phyloP scores from a whole-genome alignment of 371 early-diverging fungal genomes.

The Mucor velutinosus region DNA sequence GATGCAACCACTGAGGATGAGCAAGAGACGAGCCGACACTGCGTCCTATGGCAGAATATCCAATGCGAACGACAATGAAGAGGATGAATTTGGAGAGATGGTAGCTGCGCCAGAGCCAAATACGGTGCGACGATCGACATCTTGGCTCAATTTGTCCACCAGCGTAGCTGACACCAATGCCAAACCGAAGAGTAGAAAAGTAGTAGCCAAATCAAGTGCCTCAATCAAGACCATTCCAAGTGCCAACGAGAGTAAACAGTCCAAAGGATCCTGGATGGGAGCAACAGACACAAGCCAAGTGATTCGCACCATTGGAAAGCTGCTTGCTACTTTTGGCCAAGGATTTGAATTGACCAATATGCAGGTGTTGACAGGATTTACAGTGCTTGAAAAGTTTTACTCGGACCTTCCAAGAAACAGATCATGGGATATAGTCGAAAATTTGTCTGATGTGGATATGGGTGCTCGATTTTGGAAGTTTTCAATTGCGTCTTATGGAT shows the following conservation, averaged over 20 bases:
- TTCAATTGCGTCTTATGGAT: constrained; percentile 77
- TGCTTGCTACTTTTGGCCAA: constrained; percentile 69
- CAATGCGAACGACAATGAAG: neutral
- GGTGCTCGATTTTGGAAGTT: constrained; percentile 65
- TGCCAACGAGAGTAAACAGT: neutral
- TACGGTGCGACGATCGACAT: neutral
- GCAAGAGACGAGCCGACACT: neutral
- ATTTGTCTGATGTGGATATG: constrained; percentile 60
- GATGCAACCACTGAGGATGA: constrained; percentile 1
- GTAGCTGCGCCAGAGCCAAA: constrained; percentile 12
- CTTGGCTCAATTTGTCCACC: neutral
- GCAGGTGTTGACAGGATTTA: constrained; percentile 75
- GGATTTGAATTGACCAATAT: constrained; percentile 79
- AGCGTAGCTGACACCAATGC: neutral
- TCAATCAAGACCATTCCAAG: neutral
- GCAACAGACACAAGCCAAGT: constrained; percentile 55
- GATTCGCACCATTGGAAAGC: constrained; percentile 58
- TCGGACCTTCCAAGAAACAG: constrained; percentile 45
- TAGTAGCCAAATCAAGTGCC: neutral
- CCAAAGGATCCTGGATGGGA: constrained; percentile 25
- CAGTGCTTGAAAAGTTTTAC: constrained; percentile 68
- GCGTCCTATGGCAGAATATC: neutral
- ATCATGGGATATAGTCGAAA: constrained; percentile 42
- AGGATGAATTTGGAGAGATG: constrained; percentile 32
- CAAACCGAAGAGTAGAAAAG: neutral